These are phyloP conservation scores for Lepidium sativum DNA, from an alignment of 345 rosid species.

Conservation along the genomic window DNA sequence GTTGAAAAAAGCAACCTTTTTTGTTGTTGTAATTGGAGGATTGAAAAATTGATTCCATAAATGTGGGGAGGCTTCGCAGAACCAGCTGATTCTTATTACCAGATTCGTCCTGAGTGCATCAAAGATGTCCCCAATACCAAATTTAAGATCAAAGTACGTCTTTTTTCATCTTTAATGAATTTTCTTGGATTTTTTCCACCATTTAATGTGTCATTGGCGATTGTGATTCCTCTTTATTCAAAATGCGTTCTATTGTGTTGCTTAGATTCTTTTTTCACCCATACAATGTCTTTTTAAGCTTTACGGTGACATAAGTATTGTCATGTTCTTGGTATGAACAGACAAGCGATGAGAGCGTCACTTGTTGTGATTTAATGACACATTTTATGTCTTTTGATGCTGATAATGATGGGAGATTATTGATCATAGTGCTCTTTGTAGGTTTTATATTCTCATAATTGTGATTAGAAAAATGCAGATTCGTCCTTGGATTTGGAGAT, in stretches of 20 bases:
- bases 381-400: background rate
- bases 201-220: background rate
- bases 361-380: background rate
- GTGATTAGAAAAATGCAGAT: background rate
- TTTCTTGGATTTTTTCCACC: background rate
- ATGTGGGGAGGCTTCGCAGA: conserved; percentile 70
- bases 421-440: background rate
- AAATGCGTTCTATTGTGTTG: background rate
- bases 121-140: conserved; percentile 74
- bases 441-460: background rate
- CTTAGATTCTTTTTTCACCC: background rate
- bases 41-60: conserved; percentile 2
- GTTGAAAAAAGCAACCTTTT: background rate
- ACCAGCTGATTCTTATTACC: conserved; percentile 82
- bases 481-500: background rate
- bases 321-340: background rate
- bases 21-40: background rate
- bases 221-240: background rate
- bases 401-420: background rate
- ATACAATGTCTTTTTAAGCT: background rate
- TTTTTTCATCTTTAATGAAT: background rate
- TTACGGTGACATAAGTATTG: background rate
- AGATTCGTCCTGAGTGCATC: conserved; percentile 84
- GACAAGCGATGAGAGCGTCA: background rate
- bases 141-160: conserved; percentile 86